Evolutionary conservation across 139 green algal genomes (phyloP), one percentile per base, ranked within the genome.

Genomic region (Chlorokybus atmophyticus): DNA sequence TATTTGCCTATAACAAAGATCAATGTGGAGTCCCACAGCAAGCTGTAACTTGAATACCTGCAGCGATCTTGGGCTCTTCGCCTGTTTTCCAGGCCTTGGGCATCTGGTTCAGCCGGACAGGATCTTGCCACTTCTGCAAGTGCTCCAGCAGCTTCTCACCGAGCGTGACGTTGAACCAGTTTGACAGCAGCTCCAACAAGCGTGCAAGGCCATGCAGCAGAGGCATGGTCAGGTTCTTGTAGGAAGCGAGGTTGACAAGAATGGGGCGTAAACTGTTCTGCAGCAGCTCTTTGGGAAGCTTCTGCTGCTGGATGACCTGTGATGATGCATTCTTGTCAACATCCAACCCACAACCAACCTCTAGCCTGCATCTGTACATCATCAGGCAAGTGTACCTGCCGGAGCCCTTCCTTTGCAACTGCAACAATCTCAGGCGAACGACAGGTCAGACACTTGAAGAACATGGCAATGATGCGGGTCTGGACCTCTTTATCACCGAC

Each of bases 131-230:
- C 54, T 80, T 79, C 35, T 78, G 70, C 25, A 97, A 70, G 68
- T 97, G 88, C 39, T 95, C 85, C 29, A 92, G 73, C 30, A 97
- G 78, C 70, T 93, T 94, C 51, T 96, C 81, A 6, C 90, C 90
- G 38, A 97, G 77, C 3, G 83, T 89, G 19, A 83, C 71, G 68
- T 93, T 97, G 75, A 97, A 97, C 76, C 82, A 91, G 57, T 84
- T 80, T 41, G 68, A 67, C 29, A 93, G 78, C 42, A 94, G 80
- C 66, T 86, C 75, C 50, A 93, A 64, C 55, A 94, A 71, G 4
- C 76, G 66, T 23, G 75, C 79, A 40, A 95, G 60, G 29, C 85
- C 80, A 7, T 72, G 60, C 38, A 90, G 71, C 24, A 69, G 52
- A n/a, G 52, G 71, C 40, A 79, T 49, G 44, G 59, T 78, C 19